A percentile compares a stretch with the other conserved stretches of the same genome.
Conservation (phyloP, 768 basidiomycete species). For the Mycena rosella region DNA sequence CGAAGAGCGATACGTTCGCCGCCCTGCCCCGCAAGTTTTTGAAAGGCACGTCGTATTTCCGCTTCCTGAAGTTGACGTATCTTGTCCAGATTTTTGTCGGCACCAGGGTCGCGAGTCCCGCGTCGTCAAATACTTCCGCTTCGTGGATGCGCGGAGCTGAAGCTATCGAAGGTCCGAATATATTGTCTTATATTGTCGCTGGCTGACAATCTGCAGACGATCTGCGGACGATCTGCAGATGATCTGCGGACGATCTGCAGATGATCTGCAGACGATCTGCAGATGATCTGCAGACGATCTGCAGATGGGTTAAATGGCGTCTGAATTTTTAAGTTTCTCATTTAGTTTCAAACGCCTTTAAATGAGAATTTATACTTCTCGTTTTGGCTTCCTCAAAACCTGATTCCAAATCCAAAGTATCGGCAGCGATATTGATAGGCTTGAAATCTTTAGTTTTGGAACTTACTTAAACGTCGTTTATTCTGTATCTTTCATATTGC, state of each 20-base stretch:
- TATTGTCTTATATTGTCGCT: background rate
- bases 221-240: too few relatives aligned
- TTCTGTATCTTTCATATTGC: slow-evolving; percentile 6
- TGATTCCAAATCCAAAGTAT: slow-evolving; percentile 19
- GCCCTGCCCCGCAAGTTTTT: too few relatives aligned
- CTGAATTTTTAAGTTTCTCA: slow-evolving; percentile 5
- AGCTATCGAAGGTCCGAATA: background rate
- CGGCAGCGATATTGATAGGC: slow-evolving; percentile 8
- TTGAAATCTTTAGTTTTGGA: slow-evolving; percentile 1
- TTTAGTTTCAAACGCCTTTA: slow-evolving; percentile 9
- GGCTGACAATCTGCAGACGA: too few relatives aligned
- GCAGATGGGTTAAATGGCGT: slow-evolving; percentile 15
- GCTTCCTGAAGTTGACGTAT: too few relatives aligned
- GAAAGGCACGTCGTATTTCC: too few relatives aligned
- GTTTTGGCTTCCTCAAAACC: slow-evolving; percentile 12
- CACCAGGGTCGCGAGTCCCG: too few relatives aligned
- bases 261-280: slow-evolving; percentile 22
- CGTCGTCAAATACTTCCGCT: too few relatives aligned
- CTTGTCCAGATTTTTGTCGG: too few relatives aligned
- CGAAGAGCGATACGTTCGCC: too few relatives aligned
- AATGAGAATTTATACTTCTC: slow-evolving; percentile 12
- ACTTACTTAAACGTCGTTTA: slow-evolving; percentile 8
- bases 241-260: slow-evolving; percentile 18
- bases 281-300: slow-evolving; percentile 24
- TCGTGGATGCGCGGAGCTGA: too few relatives aligned